Evolutionary conservation across 2,329 filamentous ascomycete species (phyloP), one percentile per base, ranked within the genome.

Genomic region (Tolypocladium tundrense): DNA sequence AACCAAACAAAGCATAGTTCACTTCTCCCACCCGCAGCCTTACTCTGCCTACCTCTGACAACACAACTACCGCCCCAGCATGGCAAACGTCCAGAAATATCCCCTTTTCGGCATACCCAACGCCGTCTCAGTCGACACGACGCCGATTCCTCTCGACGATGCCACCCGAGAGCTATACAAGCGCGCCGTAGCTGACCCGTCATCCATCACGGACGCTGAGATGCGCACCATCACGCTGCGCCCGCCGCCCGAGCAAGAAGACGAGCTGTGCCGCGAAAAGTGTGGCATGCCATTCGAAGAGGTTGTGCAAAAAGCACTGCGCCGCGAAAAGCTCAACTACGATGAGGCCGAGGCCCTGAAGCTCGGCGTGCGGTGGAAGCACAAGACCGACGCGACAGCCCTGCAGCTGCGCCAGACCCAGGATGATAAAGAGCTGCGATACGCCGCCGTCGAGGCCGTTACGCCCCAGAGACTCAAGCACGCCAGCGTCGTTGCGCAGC

Each of bases 91-190:
- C 51, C 11, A 40, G 35, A 53, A 53, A 53, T 53, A 53, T 40
- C 51, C 51, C 51, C 35, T 53, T 53, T 53, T 53, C 51, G 51
- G 51, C 35, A 53, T 53, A 53, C 51, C 51, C 35, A 19, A 53
- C 51, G 35, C n/a, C 51, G 7, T 53, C 39, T 40, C 39, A 40
- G 14, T 53, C 51, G 51, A 53, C 35, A 24, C 16, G 31, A 53
- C 51, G 51, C 51, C 51, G n/a, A 39, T 53, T 53, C 51, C 51
- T 53, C 51, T 53, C 11, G 51, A 53, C 35, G 51, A 53, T 53
- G 51, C 51, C 35, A 40, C 51, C 39, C 51, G 51, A 40, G 51
- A 53, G 35, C 51, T 53, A 40, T 53, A 40, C 24, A 39, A 53
- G 33, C 51, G 51, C 51, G 51, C 51, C 51, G 35, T 53, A 40